Percentiles rank a stretch among this genome's conserved stretches.
These are phyloP conservation scores for Rhizopogon vulgaris DNA, from an alignment of 768 basidiomycete genomes.

Conservation along the genomic window DNA sequence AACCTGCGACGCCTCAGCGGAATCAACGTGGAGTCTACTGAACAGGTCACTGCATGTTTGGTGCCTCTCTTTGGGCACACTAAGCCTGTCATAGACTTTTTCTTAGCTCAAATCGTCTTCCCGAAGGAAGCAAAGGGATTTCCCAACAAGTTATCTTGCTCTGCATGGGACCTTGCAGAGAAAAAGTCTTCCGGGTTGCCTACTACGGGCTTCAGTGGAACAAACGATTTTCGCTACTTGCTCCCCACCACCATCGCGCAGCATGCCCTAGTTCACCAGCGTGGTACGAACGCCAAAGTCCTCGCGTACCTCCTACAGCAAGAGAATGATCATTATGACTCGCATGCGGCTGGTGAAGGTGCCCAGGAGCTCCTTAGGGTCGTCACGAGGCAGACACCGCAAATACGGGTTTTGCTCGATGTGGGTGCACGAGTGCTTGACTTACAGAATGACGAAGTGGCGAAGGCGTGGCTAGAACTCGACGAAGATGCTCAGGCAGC, in stretches of 20 bases:
- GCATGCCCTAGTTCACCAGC: conserved; percentile 31
- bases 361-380: conserved; percentile 21
- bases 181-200: conserved; percentile 18
- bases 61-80: conserved; percentile 32
- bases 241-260: conserved; percentile 14
- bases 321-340: conserved; percentile 34
- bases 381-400: conserved; percentile 25
- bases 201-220: conserved; percentile 51
- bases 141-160: conserved; percentile 38
- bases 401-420: conserved; percentile 41
- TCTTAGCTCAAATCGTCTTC: conserved; percentile 39
- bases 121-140: conserved; percentile 46
- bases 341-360: conserved; percentile 8
- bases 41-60: conserved; percentile 23
- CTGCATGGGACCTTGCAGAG: conserved; percentile 48
- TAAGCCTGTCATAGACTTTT: conserved; percentile 40
- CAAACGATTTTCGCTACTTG: conserved; percentile 40
- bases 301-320: conserved; percentile 12
- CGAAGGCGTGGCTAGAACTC: conserved; percentile 11
- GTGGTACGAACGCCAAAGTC: conserved; percentile 39
- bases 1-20: conserved; percentile 27
- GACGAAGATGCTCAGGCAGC: conserved; percentile 28
- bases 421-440: conserved; percentile 39
- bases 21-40: conserved; percentile 36
- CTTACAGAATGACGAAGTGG: conserved; percentile 25